phyloP scores from a whole-genome alignment of 106 monocot species.

The Xerophyta viscosa region DNA sequence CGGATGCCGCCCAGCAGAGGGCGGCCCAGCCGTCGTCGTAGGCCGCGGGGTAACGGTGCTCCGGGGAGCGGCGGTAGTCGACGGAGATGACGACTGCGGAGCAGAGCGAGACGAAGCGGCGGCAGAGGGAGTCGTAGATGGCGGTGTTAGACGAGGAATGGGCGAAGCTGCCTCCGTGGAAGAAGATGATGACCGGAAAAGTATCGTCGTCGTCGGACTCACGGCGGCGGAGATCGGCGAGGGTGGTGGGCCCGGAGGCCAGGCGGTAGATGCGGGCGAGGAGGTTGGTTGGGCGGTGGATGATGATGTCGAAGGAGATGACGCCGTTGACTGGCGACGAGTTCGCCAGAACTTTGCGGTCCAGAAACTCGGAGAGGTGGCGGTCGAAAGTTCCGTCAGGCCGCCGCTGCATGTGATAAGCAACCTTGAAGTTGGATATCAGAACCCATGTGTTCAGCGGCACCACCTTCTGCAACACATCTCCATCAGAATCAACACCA shows the following conservation, averaged over 20 bases:
- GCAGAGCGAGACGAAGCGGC: constrained; percentile 62
- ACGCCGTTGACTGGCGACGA: constrained; percentile 67
- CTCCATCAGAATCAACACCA: background rate
- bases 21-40: constrained; percentile 90
- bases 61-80: constrained; percentile 79
- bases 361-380: constrained; percentile 79
- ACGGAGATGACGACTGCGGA: constrained; percentile 77
- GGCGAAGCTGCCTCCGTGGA: constrained; percentile 92
- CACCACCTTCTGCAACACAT: constrained; percentile 59
- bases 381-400: constrained; percentile 92
- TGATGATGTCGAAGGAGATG: constrained; percentile 63
- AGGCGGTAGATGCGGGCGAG: constrained; percentile 81
- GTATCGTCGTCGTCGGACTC: constrained; percentile 28
- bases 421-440: constrained; percentile 93
- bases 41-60: constrained; percentile 72
- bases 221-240: too few species aligned
- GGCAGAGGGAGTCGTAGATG: constrained; percentile 84
- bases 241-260: too few species aligned
- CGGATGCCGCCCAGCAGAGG: constrained; percentile 59
- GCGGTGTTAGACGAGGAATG: constrained; percentile 85
- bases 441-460: constrained; percentile 94
- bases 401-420: constrained; percentile 91
- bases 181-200: constrained; percentile 84
- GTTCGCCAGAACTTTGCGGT: constrained; percentile 76
- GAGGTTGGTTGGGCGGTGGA: constrained; percentile 59